A percentile compares a stretch with the other conserved stretches of the same genome.
phyloP scores from a whole-genome alignment of 2,329 filamentous ascomycete species.

The Byssochlamys sp. region DNA sequence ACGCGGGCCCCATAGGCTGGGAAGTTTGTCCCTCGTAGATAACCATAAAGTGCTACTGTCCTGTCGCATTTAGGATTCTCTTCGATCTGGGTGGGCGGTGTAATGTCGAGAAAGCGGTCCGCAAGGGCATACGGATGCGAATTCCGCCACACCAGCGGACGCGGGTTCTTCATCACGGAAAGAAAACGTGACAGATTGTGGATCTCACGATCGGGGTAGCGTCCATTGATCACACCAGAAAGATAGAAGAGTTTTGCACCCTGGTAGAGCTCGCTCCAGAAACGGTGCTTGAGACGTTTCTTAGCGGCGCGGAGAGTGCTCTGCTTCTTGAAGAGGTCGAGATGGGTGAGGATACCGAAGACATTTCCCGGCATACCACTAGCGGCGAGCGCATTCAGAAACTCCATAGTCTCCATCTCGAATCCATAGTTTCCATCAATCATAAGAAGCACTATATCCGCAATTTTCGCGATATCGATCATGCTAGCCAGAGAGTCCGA shows the following conservation, averaged over 20 bases:
- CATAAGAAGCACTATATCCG: constrained; percentile 93
- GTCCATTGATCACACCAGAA: constrained; percentile 88
- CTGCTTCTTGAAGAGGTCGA: constrained; percentile 90
- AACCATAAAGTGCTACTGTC: constrained; percentile 82
- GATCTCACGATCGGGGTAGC: constrained; percentile 91
- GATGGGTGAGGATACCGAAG: constrained; percentile 89
- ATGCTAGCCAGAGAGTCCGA: constrained; percentile 85
- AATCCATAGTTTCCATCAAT: constrained; percentile 98
- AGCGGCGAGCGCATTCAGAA: constrained; percentile 82
- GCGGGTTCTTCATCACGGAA: constrained; percentile 97
- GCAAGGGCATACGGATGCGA: constrained; percentile 88
- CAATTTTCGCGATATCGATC: constrained; percentile 94
- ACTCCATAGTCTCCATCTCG: constrained; percentile 99
- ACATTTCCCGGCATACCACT: constrained; percentile 98
- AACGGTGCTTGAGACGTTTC: constrained; percentile 86
- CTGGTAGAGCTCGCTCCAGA: constrained; percentile 95
- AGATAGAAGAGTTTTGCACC: constrained; percentile 95
- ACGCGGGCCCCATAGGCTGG: constrained; percentile 73
- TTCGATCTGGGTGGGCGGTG: constrained; percentile 83
- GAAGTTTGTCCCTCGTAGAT: constrained; percentile 90
- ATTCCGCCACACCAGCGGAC: constrained; percentile 93
- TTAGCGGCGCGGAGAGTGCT: constrained; percentile 86
- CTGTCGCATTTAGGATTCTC: constrained; percentile 81
- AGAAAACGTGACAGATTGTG: constrained; percentile 92
- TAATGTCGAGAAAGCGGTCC: constrained; percentile 90